A percentile compares a stretch with the other conserved stretches of the same genome.
phyloP scores from a whole-genome alignment of 495 filamentous ascomycete genomes.

The Xylaria castorea region DNA sequence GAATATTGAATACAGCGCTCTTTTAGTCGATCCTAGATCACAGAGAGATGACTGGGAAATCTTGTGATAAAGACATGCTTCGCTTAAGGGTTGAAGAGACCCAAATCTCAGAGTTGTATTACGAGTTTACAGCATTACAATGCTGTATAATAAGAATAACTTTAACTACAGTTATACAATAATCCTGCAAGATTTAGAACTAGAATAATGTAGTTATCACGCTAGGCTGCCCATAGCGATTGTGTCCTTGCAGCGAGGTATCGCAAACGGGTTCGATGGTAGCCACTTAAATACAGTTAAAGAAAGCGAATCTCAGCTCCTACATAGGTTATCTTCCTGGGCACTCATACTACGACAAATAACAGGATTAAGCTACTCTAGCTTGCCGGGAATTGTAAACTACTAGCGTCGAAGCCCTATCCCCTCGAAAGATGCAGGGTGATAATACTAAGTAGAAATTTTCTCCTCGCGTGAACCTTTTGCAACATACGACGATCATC shows the following conservation, averaged over 20 bases:
- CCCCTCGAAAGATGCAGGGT: too few relatives aligned
- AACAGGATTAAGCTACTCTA: too few relatives aligned
- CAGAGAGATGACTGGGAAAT: conserved; percentile 7
- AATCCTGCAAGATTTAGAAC: background rate
- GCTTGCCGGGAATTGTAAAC: too few relatives aligned
- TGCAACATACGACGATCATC: too few relatives aligned
- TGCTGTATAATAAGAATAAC: background rate
- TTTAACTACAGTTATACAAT: background rate
- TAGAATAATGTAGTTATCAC: background rate
- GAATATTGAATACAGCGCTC: background rate
- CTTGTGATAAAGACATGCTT: background rate
- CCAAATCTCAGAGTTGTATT: background rate
- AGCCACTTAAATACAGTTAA: background rate
- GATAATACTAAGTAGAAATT: too few relatives aligned
- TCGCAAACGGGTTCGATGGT: background rate
- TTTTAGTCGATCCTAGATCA: background rate
- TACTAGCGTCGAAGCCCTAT: too few relatives aligned
- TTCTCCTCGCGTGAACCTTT: too few relatives aligned
- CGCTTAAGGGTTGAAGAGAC: background rate
- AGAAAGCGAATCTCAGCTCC: background rate
- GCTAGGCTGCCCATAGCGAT: background rate
- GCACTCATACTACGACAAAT: background rate
- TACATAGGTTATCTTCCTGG: background rate
- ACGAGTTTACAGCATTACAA: background rate
- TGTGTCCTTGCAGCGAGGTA: background rate